A percentile compares a stretch with the other conserved stretches of the same genome.
phyloP scores from a whole-genome alignment of 1,139 yeast species.

The Geotrichum cucujoidarum region DNA sequence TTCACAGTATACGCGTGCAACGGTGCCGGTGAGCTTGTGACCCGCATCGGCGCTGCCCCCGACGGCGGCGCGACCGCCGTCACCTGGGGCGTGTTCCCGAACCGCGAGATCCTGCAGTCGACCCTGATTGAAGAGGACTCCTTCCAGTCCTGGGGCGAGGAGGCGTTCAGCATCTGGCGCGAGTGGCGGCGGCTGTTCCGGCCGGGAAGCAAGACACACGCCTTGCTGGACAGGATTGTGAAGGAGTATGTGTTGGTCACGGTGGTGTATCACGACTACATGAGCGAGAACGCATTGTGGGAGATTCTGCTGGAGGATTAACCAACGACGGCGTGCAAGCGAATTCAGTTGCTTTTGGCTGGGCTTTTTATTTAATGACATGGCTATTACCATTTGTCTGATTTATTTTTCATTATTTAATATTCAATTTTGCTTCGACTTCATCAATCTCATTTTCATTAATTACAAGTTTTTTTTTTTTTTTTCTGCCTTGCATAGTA shows the following conservation, averaged over 20 bases:
- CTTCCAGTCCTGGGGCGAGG: conserved; percentile 89
- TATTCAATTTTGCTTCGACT: too few relatives aligned
- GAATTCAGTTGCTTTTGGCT: too few relatives aligned
- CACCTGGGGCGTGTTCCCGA: conserved; percentile 95
- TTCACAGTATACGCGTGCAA: conserved; percentile 71
- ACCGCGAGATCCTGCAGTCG: conserved; percentile 78
- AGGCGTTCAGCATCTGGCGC: conserved; percentile 82
- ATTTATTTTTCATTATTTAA: too few relatives aligned
- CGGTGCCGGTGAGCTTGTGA: conserved; percentile 47
- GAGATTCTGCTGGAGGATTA: conserved; percentile 40
- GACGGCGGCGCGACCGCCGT: conserved; percentile 61
- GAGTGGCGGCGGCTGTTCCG: conserved; percentile 88
- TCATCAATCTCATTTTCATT: too few relatives aligned
- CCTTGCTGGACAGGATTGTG: conserved; percentile 62
- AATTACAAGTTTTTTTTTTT: too few relatives aligned
- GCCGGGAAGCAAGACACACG: conserved; percentile 48
- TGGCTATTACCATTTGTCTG: too few relatives aligned
- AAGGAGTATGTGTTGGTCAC: conserved; percentile 71
- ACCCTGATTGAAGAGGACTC: conserved; percentile 85
- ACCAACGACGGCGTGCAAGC: too few relatives aligned
- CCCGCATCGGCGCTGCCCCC: conserved; percentile 52
- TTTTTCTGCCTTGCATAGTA: neutral
- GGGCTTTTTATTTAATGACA: too few relatives aligned
- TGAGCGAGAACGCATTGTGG: conserved; percentile 76
- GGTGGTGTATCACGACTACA: conserved; percentile 78